Percentiles rank a stretch among this genome's conserved stretches.
Evolutionary conservation across 1,284 basidiomycete genomes (phyloP).

Genomic region (Gastroboletus turbinatus): DNA sequence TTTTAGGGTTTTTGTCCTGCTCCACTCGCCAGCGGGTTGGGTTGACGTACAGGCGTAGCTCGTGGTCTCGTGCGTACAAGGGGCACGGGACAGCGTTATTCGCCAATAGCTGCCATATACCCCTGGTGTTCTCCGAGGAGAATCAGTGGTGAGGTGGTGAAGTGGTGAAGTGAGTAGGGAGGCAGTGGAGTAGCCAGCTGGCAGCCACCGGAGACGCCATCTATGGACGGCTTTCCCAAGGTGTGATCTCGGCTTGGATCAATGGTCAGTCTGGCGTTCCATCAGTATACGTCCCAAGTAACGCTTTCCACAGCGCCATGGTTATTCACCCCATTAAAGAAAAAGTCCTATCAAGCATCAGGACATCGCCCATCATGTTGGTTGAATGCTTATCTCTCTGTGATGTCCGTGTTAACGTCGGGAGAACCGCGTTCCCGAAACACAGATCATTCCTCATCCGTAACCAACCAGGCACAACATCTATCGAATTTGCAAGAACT

Average conservation of each 20-base stretch:
- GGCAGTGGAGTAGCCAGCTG: not conserved
- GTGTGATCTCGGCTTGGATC: not conserved
- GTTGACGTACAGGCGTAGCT: not conserved
- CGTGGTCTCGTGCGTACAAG: conserved; percentile 26
- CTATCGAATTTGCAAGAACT: conserved; percentile 12
- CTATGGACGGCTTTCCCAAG: not conserved
- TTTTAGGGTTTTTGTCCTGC: not conserved
- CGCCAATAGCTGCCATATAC: conserved; percentile 43
- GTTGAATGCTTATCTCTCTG: conserved; percentile 7
- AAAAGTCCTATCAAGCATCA: conserved; percentile 22
- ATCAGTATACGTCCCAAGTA: conserved; percentile 33
- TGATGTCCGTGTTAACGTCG: conserved; percentile 1
- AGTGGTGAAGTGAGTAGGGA: not conserved
- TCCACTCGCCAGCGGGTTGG: not conserved
- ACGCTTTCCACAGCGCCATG: conserved; percentile 36
- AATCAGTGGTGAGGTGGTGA: conserved; percentile 35
- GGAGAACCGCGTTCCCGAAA: not conserved
- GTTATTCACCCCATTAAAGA: conserved; percentile 30
- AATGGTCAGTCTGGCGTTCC: conserved; percentile 59
- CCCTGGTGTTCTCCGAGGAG: conserved; percentile 54
- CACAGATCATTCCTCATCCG: not conserved
- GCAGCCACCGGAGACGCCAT: not conserved
- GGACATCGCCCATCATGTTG: not conserved
- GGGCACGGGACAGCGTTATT: conserved; percentile 54
- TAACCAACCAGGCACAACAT: not conserved